Percentiles rank a stretch among this genome's conserved stretches.
These are phyloP conservation scores for Piper betle DNA, from an alignment of 164 flowering plant genomes.

Conservation along the genomic window DNA sequence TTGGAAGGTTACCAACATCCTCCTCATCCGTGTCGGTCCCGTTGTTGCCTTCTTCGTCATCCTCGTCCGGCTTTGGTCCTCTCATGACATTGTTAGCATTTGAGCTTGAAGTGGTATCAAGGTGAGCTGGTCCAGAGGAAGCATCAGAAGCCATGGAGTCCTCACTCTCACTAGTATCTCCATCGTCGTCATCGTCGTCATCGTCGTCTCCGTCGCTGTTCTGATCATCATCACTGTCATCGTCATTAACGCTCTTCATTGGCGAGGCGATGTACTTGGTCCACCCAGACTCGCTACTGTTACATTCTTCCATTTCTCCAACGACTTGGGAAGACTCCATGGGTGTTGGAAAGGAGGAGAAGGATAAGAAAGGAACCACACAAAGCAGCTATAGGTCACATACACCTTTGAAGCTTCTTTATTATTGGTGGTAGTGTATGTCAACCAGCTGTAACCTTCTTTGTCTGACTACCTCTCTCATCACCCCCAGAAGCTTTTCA, in stretches of 20 bases:
- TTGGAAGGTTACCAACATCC: slow-evolving; percentile 1
- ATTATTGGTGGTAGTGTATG: background rate
- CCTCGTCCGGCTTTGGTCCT: background rate
- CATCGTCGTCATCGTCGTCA: background rate
- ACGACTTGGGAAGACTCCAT: slow-evolving; percentile 37
- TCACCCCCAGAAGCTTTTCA: slow-evolving; percentile 10
- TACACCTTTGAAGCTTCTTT: no score
- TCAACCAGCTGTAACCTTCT: background rate
- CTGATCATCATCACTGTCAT: background rate
- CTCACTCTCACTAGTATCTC: slow-evolving; percentile 30
- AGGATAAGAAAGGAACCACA: background rate
- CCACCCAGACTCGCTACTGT: slow-evolving; percentile 84
- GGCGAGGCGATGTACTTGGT: slow-evolving; percentile 63
- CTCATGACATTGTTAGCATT: background rate
- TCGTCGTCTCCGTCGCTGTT: slow-evolving; percentile 3
- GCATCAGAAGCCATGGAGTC: slow-evolving; percentile 90
- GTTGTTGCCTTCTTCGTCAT: background rate
- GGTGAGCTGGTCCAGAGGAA: slow-evolving; percentile 51
- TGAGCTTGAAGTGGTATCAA: slow-evolving; percentile 3
- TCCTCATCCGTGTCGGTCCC: slow-evolving; percentile 1
- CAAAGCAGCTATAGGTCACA: background rate
- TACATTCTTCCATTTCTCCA: slow-evolving; percentile 27
- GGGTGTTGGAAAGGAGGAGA: slow-evolving; percentile 1
- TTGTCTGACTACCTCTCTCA: background rate
- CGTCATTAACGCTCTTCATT: slow-evolving; percentile 21